phyloP scores from a whole-genome alignment of 495 filamentous ascomycete species.

The Cladorrhinum samala region DNA sequence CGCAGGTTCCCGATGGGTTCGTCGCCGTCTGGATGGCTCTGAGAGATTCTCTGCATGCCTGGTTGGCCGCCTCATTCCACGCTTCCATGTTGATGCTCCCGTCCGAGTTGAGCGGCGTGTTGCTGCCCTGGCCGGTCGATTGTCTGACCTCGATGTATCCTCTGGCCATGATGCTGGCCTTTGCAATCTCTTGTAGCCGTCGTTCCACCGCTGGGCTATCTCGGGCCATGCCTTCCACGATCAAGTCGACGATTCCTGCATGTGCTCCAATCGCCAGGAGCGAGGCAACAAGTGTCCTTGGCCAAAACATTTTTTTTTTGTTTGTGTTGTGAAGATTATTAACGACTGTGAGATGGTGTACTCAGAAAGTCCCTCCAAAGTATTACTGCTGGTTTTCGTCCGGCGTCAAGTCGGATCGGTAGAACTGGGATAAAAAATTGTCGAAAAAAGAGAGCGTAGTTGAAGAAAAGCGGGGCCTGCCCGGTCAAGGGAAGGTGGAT shows the following conservation, averaged over 20 bases:
- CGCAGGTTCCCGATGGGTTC: slow-evolving; percentile 66
- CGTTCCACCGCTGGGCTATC: slow-evolving; percentile 15
- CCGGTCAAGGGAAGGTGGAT: slow-evolving; percentile 20
- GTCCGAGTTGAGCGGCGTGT: slow-evolving; percentile 24
- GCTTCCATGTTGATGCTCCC: slow-evolving; percentile 35
- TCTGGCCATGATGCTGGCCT: slow-evolving; percentile 13
- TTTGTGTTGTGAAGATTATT: slow-evolving; percentile 17
- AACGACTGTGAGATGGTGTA: not conserved
- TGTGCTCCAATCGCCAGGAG: slow-evolving; percentile 25
- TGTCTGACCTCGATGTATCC: slow-evolving; percentile 20
- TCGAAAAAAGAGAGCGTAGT: slow-evolving; percentile 10
- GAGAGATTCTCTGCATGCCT: slow-evolving; percentile 48
- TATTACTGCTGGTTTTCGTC: slow-evolving; percentile 11
- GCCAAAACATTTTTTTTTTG: slow-evolving; percentile 25
- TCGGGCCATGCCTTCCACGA: slow-evolving; percentile 22
- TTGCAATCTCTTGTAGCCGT: slow-evolving; percentile 24
- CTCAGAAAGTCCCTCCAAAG: slow-evolving; percentile 1
- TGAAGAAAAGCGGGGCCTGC: slow-evolving; percentile 26
- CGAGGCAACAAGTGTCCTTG: slow-evolving; percentile 20
- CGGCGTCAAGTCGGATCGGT: slow-evolving; percentile 14
- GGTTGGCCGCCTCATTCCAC: slow-evolving; percentile 48
- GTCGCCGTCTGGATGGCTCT: slow-evolving; percentile 40
- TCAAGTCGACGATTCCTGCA: slow-evolving; percentile 20
- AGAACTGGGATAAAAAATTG: not conserved
- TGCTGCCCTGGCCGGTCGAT: slow-evolving; percentile 3